Evolutionary conservation across 2,329 filamentous ascomycete species (phyloP), one percentile per base, ranked within the genome.

Genomic region (Exophiala calicioides): DNA sequence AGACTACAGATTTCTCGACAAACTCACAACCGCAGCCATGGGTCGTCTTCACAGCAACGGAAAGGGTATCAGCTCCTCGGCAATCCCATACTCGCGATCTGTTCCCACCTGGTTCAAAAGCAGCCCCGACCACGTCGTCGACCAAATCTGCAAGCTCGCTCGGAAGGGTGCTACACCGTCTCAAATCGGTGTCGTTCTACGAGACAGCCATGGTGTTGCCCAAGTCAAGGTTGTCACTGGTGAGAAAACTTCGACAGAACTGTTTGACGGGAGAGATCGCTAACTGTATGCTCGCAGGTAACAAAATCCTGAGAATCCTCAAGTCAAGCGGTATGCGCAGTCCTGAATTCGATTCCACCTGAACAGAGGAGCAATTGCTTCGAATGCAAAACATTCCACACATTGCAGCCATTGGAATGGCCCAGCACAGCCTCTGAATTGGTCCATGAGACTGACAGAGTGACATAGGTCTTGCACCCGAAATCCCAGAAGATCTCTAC

Each of bases 281-380:
- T 50, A 26, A 55, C 34, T 27, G 7, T 26, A 10, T 38, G 27
- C 13, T 15, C 29, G 23, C 63, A 90, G 91, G 93, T 79, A 98
- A 98, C 89, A 95, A 95, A 84, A 96, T 98, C 73, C 89, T 98
- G 70, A 87, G 93, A 76, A 97, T 98, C 79, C 84, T 98, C 66
- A 97, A 96, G 85, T 86, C 86, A 66, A 88, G 81, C 75, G 93
- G 93, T 97, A 97, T 78, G 86, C 76, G 79, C 70, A 57, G 60
- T 49, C 57, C 62, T 51, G 31, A 20, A 49, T 49, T 47, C 58
- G 48, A 46, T 40, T 47, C 54, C 48, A 19, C 38, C 19, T n/a
- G 34, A 39, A 48, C 9, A 46, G 45, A 52, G 41, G 39, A 44
- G 41, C 33, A 20, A 24, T 37, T 44, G 53, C 50, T 44, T 37